Evolutionary conservation across 352 stramenopile genomes (phyloP).

Genomic region (Pythium sp.): DNA sequence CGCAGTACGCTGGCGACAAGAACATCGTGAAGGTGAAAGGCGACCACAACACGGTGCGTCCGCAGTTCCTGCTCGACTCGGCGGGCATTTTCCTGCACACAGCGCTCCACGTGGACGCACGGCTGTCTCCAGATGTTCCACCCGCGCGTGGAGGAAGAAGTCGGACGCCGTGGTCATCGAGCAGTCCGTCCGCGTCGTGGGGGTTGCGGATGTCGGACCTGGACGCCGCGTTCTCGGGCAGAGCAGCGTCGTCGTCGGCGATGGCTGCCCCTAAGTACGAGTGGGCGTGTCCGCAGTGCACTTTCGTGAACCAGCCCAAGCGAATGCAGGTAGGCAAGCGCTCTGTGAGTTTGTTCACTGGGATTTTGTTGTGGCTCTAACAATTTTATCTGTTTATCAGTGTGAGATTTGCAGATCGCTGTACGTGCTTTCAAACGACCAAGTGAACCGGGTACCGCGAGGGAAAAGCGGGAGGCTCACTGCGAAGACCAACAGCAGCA

Average conservation of each 20-base stretch:
- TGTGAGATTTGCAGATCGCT: conserved; percentile 50
- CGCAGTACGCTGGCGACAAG: conserved; percentile 96
- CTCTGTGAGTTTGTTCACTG: background rate
- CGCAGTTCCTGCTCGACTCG: conserved; percentile 95
- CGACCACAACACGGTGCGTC: conserved; percentile 96
- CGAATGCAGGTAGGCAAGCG: conserved; percentile 51
- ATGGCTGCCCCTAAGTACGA: conserved; percentile 34
- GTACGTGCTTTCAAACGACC: conserved; percentile 14
- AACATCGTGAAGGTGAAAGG: conserved; percentile 97
- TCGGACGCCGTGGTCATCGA: conserved; percentile 38
- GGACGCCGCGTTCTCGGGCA: conserved; percentile 43
- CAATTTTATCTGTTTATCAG: conserved; percentile 15
- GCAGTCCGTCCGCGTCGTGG: conserved; percentile 34
- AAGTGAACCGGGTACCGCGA: background rate
- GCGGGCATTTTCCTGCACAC: conserved; percentile 96
- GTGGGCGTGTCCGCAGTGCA: conserved; percentile 66
- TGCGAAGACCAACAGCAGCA: background rate
- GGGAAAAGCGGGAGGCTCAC: background rate
- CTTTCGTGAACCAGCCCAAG: conserved; percentile 56
- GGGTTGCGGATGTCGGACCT: conserved; percentile 58
- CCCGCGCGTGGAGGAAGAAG: conserved; percentile 23
- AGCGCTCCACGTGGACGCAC: conserved; percentile 81
- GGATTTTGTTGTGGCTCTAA: conserved; percentile 7
- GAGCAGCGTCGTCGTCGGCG: conserved; percentile 22
- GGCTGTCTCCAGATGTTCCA: conserved; percentile 29